A percentile compares a stretch with the other conserved stretches of the same genome.
Evolutionary conservation across 345 rosid genomes (phyloP).

Genomic region (Eucalyptus melliodora): DNA sequence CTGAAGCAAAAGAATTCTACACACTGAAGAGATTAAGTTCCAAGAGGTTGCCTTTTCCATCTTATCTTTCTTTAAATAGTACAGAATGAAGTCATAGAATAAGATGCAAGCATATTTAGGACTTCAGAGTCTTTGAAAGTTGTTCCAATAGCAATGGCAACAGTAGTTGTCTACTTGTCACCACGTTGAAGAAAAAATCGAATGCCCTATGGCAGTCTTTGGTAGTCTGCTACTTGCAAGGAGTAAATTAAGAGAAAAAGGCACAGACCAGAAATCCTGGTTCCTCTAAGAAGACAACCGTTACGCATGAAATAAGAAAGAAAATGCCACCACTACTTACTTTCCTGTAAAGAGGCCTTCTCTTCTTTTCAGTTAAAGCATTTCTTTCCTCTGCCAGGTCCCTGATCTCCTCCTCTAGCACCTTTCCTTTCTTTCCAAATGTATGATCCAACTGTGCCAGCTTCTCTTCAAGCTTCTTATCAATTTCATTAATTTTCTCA

Average conservation of each 20-base stretch:
- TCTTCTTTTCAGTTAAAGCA: slow-evolving; percentile 77
- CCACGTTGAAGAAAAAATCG: neutral
- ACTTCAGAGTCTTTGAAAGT: neutral
- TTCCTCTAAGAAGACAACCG: neutral
- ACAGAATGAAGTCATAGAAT: neutral
- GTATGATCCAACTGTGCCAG: slow-evolving; percentile 83
- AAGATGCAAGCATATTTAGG: neutral
- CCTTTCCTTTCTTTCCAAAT: slow-evolving; percentile 86
- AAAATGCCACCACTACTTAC: slow-evolving; percentile 18
- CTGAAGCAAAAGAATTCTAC: neutral
- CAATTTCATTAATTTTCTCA: slow-evolving; percentile 69
- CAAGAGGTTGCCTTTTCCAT: neutral
- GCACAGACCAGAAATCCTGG: neutral
- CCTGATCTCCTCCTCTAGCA: slow-evolving; percentile 86
- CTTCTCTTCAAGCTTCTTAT: slow-evolving; percentile 75
- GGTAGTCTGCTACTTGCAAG: neutral
- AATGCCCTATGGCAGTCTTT: neutral
- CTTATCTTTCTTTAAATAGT: neutral
- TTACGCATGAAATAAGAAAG: neutral
- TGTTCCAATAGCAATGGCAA: neutral
- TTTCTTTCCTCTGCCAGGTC: slow-evolving; percentile 93
- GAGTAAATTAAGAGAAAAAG: neutral
- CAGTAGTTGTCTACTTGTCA: neutral
- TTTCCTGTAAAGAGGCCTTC: slow-evolving; percentile 70
- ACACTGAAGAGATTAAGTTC: neutral